Evolutionary conservation across 768 basidiomycete species (phyloP), one percentile per base, ranked within the genome.

Genomic region (Lentinula sp.): DNA sequence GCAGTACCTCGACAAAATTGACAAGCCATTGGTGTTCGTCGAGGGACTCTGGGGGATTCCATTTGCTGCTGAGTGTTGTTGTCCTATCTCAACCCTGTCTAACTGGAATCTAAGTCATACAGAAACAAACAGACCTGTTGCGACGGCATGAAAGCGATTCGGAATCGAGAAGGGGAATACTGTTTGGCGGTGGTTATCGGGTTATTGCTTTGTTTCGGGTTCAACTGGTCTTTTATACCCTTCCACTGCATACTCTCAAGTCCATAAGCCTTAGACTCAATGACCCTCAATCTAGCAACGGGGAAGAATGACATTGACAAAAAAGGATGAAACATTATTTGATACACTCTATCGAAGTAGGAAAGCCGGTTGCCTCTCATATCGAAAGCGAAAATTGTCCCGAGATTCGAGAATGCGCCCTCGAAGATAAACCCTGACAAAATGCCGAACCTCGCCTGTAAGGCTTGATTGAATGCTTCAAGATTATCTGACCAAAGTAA

Each of bases 21-120:
- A 67, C 88, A 90, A 6, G 88, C 88, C 85, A 90, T 88, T 0
- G 84, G 80, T 0, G 82, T 86, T 58, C 87, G 16, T 12, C 59
- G 48, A 9, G 59, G 59, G 20, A 50, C 59, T 42, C 59, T 49
- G 4, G 57, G 46, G 20, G 48, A 36, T 13, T 59, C 57, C 20
- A n/a, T 6, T 18, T 59, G 57, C 20, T 35, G 37, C 15, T 56
- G 55, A 12, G 37, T 42, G 9, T 41, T 37, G 23, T 41, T 28
- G 9, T 56, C 1, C 23, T 56, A 10, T 10, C 13, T 10, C 55
- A 18, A 12, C 15, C 15, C 23, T 3, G 37, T 18, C 20, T 28
- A 16, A 56, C 3, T 56, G 5, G 36, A 10, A 18, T n/a, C 37
- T 12, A n/a, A 48, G 28, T 43, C 10, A 33, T 8, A 13, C 12